Conservation (phyloP, 2,329 filamentous ascomycete species). For the Fusarium sp. region DNA sequence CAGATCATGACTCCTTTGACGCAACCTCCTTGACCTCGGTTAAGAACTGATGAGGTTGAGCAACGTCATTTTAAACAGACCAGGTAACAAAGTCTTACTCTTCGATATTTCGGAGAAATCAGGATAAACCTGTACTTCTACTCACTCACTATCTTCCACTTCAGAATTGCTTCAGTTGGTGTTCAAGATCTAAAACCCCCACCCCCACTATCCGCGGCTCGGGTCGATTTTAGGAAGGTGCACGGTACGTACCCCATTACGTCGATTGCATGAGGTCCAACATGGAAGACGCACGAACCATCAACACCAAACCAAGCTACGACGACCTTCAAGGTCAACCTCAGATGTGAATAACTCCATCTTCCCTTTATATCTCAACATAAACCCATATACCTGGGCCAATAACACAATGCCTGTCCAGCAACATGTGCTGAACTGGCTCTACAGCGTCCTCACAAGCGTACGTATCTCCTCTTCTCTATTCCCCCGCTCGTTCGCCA, state of each 20-base stretch:
- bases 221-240: conserved; percentile 37
- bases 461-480: conserved; percentile 57
- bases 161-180: neutral
- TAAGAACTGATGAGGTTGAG: fast-evolving
- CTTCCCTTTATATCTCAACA: neutral
- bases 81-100: fast-evolving
- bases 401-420: conserved; percentile 73
- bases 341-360: conserved; percentile 29
- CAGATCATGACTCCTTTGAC: fast-evolving
- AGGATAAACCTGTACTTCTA: neutral
- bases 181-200: neutral
- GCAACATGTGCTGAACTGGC: conserved; percentile 93
- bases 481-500: conserved; percentile 19
- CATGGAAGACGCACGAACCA: conserved; percentile 31
- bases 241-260: conserved; percentile 38
- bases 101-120: fast-evolving
- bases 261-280: conserved; percentile 28
- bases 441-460: conserved; percentile 88
- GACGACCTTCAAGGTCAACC: conserved; percentile 29
- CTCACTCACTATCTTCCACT: no score
- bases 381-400: neutral
- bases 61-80: neutral
- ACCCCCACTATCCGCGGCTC: conserved; percentile 35
- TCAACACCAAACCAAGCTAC: conserved; percentile 20
- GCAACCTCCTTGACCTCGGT: fast-evolving